These are phyloP conservation scores for Fusarium sororula DNA, from an alignment of 2,329 filamentous ascomycete species.

Conservation along the genomic window DNA sequence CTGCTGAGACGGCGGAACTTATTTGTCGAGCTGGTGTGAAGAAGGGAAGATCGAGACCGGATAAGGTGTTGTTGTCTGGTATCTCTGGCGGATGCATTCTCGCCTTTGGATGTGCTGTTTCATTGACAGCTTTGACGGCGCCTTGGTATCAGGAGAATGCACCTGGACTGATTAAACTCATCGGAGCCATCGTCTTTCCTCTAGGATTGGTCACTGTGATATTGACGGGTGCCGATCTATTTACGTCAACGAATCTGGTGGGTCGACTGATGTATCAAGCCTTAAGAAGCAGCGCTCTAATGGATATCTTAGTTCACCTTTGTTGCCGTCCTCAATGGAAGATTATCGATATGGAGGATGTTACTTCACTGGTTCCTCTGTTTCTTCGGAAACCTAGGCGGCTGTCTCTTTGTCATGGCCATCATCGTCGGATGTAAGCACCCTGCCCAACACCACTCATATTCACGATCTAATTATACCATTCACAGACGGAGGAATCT, in stretches of 20 bases:
- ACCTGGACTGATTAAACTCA: slow-evolving; percentile 29
- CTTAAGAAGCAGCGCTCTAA: not conserved
- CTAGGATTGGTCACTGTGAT: slow-evolving; percentile 33
- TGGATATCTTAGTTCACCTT: slow-evolving; percentile 22
- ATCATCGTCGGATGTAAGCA: slow-evolving; percentile 54
- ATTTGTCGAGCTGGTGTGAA: slow-evolving; percentile 33
- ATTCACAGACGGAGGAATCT: slow-evolving; percentile 54
- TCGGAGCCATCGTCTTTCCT: slow-evolving; percentile 35
- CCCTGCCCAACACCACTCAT: rapidly evolving
- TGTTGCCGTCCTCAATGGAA: slow-evolving; percentile 33
- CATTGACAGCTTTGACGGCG: slow-evolving; percentile 31
- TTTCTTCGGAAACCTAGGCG: slow-evolving; percentile 60
- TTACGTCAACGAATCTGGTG: slow-evolving; percentile 37
- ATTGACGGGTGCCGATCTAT: slow-evolving; percentile 34
- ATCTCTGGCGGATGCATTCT: slow-evolving; percentile 35
- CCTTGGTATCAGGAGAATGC: slow-evolving; percentile 41
- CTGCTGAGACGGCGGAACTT: slow-evolving; percentile 37
- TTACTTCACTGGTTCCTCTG: slow-evolving; percentile 53
- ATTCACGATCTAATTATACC: not conserved
- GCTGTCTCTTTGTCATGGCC: slow-evolving; percentile 57
- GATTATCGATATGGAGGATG: slow-evolving; percentile 37
- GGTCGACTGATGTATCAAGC: rapidly evolving
- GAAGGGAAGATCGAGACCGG: slow-evolving; percentile 31
- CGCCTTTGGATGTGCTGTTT: slow-evolving; percentile 33
- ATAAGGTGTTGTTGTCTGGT: slow-evolving; percentile 35